Evolutionary conservation across 495 filamentous ascomycete species (phyloP), one percentile per base, ranked within the genome.

Genomic region (Cercophora samala): DNA sequence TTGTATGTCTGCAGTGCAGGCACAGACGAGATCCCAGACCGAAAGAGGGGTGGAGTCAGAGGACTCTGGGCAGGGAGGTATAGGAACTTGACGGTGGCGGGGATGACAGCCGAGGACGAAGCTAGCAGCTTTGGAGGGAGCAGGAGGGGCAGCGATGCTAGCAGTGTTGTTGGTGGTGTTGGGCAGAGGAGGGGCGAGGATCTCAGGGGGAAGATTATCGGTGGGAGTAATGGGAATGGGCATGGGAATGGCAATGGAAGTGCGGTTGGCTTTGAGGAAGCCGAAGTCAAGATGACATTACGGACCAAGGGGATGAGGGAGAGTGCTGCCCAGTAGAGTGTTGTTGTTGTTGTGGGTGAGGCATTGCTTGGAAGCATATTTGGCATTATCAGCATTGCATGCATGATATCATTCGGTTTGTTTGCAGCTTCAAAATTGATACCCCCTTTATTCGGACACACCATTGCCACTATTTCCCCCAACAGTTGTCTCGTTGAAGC

Each of bases 1-100:
- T 80, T 97, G 3, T 96, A 92, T 68, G 88, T 96, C 4, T 87
- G 92, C 56, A 91, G 90, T 22, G 90, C 91, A 0, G 90, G 90
- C 1, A 88, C 83, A 54, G 86, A 90, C 18, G 91, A 95, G 69
- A 77, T 96, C 17, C 92, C 92, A 0, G 88, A 86, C 23, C 78
- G 93, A 18, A 96, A 94, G 73, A 85, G 85, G 37, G 92, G 92
- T 8, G 91, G 91, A 1, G 84, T 95, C 4, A 82, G 87, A 60
- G 91, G 88, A 0, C 76, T 94, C 37, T 80, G 87, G 75, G 75
- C 78, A 6, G 80, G 80, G 0, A 66, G 79, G 59, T 65, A 80
- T 51, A 74, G 72, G 58, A 68, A 64, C 23, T 56, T 73, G 54
- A 68, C 72, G 9, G 66, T 63, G 23, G 66, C 62, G 29, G 52